Evolutionary conservation across 75 land plant species (phyloP).

Genomic region (Sequoia sempervirens): DNA sequence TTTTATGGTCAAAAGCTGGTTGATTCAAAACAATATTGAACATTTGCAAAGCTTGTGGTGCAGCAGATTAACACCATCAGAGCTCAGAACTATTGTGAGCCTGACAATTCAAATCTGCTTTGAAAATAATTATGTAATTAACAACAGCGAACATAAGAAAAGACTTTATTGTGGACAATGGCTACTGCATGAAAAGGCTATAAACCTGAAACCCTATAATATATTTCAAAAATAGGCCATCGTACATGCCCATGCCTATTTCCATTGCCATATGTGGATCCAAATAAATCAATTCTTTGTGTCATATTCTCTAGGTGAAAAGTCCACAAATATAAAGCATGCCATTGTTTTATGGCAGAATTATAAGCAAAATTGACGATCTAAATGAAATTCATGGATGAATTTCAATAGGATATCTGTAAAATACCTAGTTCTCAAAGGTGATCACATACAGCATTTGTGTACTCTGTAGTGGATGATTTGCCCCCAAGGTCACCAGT

Average conservation of each 20-base stretch:
- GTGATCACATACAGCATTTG: constrained; percentile 82
- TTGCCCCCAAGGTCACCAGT: constrained; percentile 90
- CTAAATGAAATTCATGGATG: neutral
- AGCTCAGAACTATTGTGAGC: neutral
- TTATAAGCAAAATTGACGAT: neutral
- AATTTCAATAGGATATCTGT: constrained; percentile 1
- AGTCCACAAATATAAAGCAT: neutral
- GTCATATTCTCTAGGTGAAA: neutral
- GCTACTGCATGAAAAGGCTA: neutral
- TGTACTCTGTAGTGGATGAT: constrained; percentile 69
- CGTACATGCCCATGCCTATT: neutral
- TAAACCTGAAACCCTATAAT: neutral
- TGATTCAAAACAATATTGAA: neutral
- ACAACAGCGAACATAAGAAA: neutral
- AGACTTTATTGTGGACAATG: neutral
- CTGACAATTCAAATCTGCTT: neutral
- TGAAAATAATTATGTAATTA: neutral
- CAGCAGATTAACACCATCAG: neutral
- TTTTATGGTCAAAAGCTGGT: neutral
- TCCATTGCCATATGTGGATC: neutral
- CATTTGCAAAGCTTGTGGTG: neutral
- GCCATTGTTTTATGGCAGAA: neutral
- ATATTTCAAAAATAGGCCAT: neutral
- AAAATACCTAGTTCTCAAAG: constrained; percentile 32
- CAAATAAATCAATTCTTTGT: neutral